Evolutionary conservation across 2,329 filamentous ascomycete species (phyloP), one percentile per base, ranked within the genome.

Genomic region (Claviceps sp.): DNA sequence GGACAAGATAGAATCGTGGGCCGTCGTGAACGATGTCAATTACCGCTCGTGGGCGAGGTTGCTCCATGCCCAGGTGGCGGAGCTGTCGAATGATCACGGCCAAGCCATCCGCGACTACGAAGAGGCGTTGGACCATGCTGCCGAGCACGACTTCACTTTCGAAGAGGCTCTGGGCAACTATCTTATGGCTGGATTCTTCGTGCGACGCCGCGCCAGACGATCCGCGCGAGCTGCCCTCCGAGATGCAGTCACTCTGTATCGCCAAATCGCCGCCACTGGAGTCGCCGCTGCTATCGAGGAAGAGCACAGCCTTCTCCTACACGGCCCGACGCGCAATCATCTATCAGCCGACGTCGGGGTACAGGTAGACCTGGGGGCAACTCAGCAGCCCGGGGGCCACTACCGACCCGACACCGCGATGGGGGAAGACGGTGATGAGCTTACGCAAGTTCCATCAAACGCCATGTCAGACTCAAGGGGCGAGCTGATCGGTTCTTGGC

Each of bases 81-180:
- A 90, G 58, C 70, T 87, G 52, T 69, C 71, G 5, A 67, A 67
- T 7, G 68, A 83, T 37, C 74, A 81, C 54, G 81, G 78, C 3
- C 61, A 66, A 2, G 81, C 84, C 7, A 72, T 89, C 37, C 70
- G 70, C 24, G 70, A 76, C 45, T 90, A 88, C 60, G 87, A 91
- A 62, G 73, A 79, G 55, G 80, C 82, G 6, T 67, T 89, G 53
- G 85, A 90, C 59, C 85, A 89, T 60, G 79, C 83, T 13, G 74
- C 85, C 20, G 74, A 85, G 52, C 75, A 87, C 58, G 74, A 75
- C 44, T 84, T 86, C 55, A 61, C 76, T 2, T 77, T 89, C 48
- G 86, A 90, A 54, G 84, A 89, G 63, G 86, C 83, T 0, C 71
- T 89, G 1, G 79, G 81, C 16, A 84, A 85, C 60, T 86, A 87